A percentile compares a stretch with the other conserved stretches of the same genome.
Evolutionary conservation across 768 basidiomycete species (phyloP).

Genomic region (Xerocomellus chrysenteron): DNA sequence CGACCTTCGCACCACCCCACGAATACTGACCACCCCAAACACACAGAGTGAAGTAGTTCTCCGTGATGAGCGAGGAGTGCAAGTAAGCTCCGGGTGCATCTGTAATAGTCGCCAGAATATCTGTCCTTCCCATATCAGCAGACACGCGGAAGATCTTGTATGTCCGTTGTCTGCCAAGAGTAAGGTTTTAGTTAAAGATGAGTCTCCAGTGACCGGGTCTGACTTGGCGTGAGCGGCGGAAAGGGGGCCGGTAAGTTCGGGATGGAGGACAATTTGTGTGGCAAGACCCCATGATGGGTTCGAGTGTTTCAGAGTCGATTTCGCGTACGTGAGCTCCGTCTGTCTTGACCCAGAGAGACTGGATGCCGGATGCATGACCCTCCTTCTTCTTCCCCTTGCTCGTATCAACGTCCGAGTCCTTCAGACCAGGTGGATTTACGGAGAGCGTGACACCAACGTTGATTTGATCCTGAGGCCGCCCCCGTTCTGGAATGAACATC

Average conservation of each 20-base stretch:
- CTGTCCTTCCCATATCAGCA: constrained; percentile 30
- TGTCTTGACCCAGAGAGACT: constrained; percentile 33
- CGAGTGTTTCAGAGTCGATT: constrained; percentile 38
- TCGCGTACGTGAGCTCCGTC: constrained; percentile 30
- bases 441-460: constrained; percentile 33
- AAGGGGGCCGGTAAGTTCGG: constrained; percentile 33
- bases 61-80: constrained; percentile 39
- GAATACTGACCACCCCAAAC: constrained; percentile 33
- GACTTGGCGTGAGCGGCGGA: constrained; percentile 39
- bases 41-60: constrained; percentile 37
- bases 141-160: constrained; percentile 38
- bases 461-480: neutral
- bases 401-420: constrained; percentile 23
- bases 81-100: constrained; percentile 41
- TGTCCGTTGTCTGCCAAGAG: constrained; percentile 25
- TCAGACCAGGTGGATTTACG: constrained; percentile 29
- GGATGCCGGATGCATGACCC: constrained; percentile 26
- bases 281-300: constrained; percentile 34
- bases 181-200: constrained; percentile 36
- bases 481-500: constrained; percentile 25
- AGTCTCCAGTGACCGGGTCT: constrained; percentile 35
- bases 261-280: constrained; percentile 31
- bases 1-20: constrained; percentile 29
- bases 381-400: constrained; percentile 19
- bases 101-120: constrained; percentile 35